phyloP scores from a whole-genome alignment of 2,329 filamentous ascomycete species.

The Fusarium sororula region DNA sequence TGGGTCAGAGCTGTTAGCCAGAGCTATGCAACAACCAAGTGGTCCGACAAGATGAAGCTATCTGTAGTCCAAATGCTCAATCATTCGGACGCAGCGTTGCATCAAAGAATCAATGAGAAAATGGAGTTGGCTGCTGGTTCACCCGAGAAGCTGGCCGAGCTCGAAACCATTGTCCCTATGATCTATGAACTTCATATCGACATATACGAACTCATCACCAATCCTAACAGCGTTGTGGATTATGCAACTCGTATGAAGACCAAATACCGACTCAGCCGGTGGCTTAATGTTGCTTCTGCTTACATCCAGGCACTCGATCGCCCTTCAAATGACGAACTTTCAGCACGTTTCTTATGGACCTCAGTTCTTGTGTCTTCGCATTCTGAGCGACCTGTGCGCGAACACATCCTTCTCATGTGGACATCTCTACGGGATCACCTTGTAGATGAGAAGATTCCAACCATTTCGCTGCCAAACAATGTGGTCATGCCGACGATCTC shows the following conservation, averaged over 20 bases:
- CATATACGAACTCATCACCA: slow-evolving; percentile 66
- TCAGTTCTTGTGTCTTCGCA: slow-evolving; percentile 63
- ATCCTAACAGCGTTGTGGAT: slow-evolving; percentile 64
- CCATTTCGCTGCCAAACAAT: slow-evolving; percentile 81
- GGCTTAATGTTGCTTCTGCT: slow-evolving; percentile 60
- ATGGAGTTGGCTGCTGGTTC: slow-evolving; percentile 45
- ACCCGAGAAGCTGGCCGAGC: slow-evolving; percentile 41
- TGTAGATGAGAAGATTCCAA: slow-evolving; percentile 49
- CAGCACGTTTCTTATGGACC: slow-evolving; percentile 66
- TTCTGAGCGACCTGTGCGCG: slow-evolving; percentile 61
- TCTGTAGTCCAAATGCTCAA: slow-evolving; percentile 66
- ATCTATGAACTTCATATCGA: slow-evolving; percentile 70
- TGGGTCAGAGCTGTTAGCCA: slow-evolving; percentile 62
- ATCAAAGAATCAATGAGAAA: slow-evolving; percentile 56
- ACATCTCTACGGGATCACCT: slow-evolving; percentile 65
- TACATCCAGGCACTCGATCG: slow-evolving; percentile 51
- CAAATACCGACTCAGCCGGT: slow-evolving; percentile 59
- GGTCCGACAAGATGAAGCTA: slow-evolving; percentile 67
- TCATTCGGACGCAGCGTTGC: slow-evolving; percentile 62
- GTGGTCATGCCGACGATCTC: slow-evolving; percentile 89
- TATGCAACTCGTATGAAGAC: slow-evolving; percentile 59
- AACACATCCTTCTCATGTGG: slow-evolving; percentile 68
- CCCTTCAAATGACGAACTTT: slow-evolving; percentile 51
- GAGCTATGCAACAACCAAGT: slow-evolving; percentile 64
- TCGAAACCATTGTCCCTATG: slow-evolving; percentile 63